phyloP scores from a whole-genome alignment of 2,329 filamentous ascomycete species.

The Lachnum nothofagi region DNA sequence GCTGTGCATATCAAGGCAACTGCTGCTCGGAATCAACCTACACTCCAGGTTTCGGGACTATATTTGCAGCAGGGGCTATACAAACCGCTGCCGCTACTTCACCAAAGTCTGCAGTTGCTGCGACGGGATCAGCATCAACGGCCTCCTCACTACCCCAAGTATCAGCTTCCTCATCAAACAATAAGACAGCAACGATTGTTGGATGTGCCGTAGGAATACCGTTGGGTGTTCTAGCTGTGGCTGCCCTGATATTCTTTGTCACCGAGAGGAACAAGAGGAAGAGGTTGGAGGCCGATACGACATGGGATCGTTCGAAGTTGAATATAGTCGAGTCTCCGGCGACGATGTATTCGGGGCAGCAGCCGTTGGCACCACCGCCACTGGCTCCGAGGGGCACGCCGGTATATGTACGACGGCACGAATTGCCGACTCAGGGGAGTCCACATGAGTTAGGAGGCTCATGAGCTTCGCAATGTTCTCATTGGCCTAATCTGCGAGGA shows the following conservation, averaged over 20 bases:
- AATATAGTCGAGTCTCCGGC: not conserved
- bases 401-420: not conserved
- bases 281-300: slow-evolving; percentile 1
- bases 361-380: not conserved
- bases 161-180: not conserved
- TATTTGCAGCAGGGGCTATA: slow-evolving; percentile 7
- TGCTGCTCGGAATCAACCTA: slow-evolving; percentile 10
- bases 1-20: slow-evolving; percentile 19
- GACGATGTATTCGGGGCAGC: not conserved
- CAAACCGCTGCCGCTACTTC: not conserved
- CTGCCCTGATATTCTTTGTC: slow-evolving; percentile 6
- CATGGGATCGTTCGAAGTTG: not conserved
- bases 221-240: slow-evolving; percentile 1
- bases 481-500: no score
- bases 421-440: not conserved
- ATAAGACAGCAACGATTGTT: slow-evolving; percentile 5
- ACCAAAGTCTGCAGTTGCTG: not conserved
- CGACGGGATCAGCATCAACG: not conserved
- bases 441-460: not conserved
- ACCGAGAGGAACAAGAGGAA: slow-evolving; percentile 7
- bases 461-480: not conserved
- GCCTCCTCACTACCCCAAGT: not conserved
- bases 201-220: slow-evolving; percentile 14
- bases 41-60: slow-evolving; percentile 11
- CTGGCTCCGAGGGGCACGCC: not conserved